Percentiles rank a stretch among this genome's conserved stretches.
phyloP scores from a whole-genome alignment of 352 stramenopile species.

The Pythium phragmitis region DNA sequence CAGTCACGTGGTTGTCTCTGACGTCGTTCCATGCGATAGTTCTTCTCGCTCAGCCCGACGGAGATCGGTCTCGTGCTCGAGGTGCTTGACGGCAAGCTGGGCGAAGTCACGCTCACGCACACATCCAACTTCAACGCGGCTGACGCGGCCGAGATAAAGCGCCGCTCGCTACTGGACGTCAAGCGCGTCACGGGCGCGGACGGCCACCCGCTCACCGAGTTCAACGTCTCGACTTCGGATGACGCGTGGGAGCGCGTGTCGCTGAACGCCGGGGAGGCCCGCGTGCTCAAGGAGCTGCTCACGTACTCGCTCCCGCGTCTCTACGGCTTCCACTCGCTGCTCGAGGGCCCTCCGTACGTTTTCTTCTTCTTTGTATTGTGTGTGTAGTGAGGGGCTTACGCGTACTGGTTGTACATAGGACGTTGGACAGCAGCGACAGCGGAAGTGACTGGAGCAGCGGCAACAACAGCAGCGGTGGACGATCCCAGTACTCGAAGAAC shows the following conservation, averaged over 20 bases:
- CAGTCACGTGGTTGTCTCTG: too few species aligned
- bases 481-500: slow-evolving; percentile 10
- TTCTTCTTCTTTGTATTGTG: background rate
- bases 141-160: slow-evolving; percentile 49
- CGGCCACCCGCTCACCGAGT: slow-evolving; percentile 50
- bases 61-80: slow-evolving; percentile 80
- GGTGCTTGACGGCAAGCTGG: slow-evolving; percentile 63
- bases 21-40: slow-evolving; percentile 32
- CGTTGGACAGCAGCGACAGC: slow-evolving; percentile 43
- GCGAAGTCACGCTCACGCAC: slow-evolving; percentile 68
- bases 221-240: slow-evolving; percentile 42
- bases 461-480: slow-evolving; percentile 20
- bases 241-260: slow-evolving; percentile 37
- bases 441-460: slow-evolving; percentile 30
- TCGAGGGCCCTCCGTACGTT: slow-evolving; percentile 71
- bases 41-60: slow-evolving; percentile 76
- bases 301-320: slow-evolving; percentile 75
- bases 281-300: slow-evolving; percentile 63
- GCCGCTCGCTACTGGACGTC: slow-evolving; percentile 44
- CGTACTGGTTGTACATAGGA: slow-evolving; percentile 26
- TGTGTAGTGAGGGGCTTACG: background rate
- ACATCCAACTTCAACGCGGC: slow-evolving; percentile 78
- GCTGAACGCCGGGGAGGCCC: slow-evolving; percentile 69
- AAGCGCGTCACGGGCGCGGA: slow-evolving; percentile 38
- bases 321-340: slow-evolving; percentile 72